These are phyloP conservation scores for Primulina huaijiensis DNA, from an alignment of 257 asterid genomes.

Conservation along the genomic window DNA sequence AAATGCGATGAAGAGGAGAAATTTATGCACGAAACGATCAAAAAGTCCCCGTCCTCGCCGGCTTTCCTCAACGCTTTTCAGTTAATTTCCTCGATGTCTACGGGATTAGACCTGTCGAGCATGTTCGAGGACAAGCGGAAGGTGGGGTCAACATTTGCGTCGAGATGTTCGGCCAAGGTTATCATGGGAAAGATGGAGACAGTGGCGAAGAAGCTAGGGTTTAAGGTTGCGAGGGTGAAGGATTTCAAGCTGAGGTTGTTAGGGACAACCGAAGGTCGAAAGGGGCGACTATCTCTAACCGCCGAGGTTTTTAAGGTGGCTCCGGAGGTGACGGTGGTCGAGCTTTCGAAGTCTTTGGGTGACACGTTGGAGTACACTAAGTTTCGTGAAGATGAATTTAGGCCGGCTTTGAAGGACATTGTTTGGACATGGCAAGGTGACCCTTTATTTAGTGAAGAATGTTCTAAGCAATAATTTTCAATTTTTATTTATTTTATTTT, in stretches of 20 bases:
- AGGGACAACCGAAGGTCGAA: slow-evolving; percentile 33
- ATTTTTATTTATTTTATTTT: neutral
- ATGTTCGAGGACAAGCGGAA: slow-evolving; percentile 29
- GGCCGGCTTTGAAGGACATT: slow-evolving; percentile 41
- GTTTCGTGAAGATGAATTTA: slow-evolving; percentile 39
- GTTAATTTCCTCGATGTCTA: slow-evolving; percentile 37
- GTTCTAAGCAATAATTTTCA: neutral
- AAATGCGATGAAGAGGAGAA: slow-evolving; percentile 31
- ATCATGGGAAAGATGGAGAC: slow-evolving; percentile 32
- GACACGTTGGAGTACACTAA: slow-evolving; percentile 40
- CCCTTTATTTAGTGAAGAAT: slow-evolving; percentile 2
- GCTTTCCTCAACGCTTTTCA: slow-evolving; percentile 39
- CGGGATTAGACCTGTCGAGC: slow-evolving; percentile 30
- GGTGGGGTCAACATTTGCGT: slow-evolving; percentile 32
- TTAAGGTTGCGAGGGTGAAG: slow-evolving; percentile 30
- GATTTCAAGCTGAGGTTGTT: slow-evolving; percentile 33
- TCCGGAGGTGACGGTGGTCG: slow-evolving; percentile 46
- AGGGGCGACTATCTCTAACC: slow-evolving; percentile 31
- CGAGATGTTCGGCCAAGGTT: slow-evolving; percentile 35
- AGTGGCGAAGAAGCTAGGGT: slow-evolving; percentile 31
- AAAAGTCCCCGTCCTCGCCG: slow-evolving; percentile 39
- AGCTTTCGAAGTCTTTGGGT: slow-evolving; percentile 40
- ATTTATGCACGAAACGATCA: slow-evolving; percentile 18
- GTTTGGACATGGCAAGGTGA: slow-evolving; percentile 45
- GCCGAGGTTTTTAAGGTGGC: slow-evolving; percentile 47